These are phyloP conservation scores for Stephanodiscus minutulus DNA, from an alignment of 108 stramenopile genomes.

Conservation along the genomic window DNA sequence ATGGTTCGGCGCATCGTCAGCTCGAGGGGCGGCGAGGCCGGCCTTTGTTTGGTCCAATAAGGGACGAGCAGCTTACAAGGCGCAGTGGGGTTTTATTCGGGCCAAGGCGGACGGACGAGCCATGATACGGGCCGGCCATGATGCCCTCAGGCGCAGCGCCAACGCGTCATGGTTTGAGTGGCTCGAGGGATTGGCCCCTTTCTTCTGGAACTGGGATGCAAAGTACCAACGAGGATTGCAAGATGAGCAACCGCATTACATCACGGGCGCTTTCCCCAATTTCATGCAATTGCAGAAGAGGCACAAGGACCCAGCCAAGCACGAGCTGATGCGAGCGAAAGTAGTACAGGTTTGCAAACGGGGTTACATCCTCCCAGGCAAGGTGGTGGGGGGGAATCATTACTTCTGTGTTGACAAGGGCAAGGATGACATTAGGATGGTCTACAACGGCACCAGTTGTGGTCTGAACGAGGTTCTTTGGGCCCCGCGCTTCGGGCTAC, in stretches of 20 bases:
- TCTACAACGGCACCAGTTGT: background rate
- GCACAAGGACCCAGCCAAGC: background rate
- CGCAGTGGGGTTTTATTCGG: too few species aligned
- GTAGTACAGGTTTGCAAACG: slow-evolving; percentile 15
- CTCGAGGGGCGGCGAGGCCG: too few species aligned
- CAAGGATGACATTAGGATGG: slow-evolving; percentile 42
- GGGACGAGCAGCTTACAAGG: too few species aligned
- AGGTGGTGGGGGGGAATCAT: slow-evolving; percentile 5
- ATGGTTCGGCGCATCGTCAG: background rate
- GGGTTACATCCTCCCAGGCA: slow-evolving; percentile 14
- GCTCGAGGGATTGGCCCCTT: slow-evolving; percentile 33
- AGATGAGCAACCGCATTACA: slow-evolving; percentile 32
- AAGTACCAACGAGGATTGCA: background rate
- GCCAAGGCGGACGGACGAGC: too few species aligned
- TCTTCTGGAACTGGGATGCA: slow-evolving; percentile 51
- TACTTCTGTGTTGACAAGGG: slow-evolving; percentile 54
- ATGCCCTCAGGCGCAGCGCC: slow-evolving; percentile 12
- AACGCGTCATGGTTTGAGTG: slow-evolving; percentile 46
- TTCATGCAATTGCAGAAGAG: slow-evolving; percentile 3
- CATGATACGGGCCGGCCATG: background rate
- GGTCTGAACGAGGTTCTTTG: slow-evolving; percentile 50
- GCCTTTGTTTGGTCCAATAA: too few species aligned
- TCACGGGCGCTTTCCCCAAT: background rate
- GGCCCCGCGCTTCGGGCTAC: slow-evolving; percentile 49
- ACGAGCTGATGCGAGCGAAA: slow-evolving; percentile 5